A percentile compares a stretch with the other conserved stretches of the same genome.
phyloP scores from a whole-genome alignment of 768 basidiomycete genomes.

The Collybia nuda region DNA sequence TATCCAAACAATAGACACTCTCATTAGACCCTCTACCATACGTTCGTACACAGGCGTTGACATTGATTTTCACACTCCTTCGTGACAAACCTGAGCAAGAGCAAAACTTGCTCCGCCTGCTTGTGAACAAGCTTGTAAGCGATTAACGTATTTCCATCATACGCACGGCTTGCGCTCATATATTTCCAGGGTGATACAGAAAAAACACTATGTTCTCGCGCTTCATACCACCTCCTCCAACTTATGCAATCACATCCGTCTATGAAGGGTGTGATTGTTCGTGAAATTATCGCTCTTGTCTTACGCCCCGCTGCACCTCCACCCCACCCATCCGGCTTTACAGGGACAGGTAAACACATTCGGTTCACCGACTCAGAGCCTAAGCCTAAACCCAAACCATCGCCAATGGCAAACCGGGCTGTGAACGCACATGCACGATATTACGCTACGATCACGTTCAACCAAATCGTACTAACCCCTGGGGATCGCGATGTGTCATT shows the following conservation, averaged over 20 bases:
- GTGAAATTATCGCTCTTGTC: conserved; percentile 80
- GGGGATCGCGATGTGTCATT: conserved; percentile 73
- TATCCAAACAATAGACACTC: conserved; percentile 50
- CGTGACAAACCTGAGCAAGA: conserved; percentile 95
- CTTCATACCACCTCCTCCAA: conserved; percentile 87
- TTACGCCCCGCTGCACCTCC: conserved; percentile 56
- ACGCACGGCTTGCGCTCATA: background rate
- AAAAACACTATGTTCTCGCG: conserved; percentile 82
- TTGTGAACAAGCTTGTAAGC: conserved; percentile 91
- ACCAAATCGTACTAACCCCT: conserved; percentile 80
- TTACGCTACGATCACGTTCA: conserved; percentile 91
- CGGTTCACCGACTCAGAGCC: conserved; percentile 46
- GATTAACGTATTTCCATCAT: background rate
- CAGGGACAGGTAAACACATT: conserved; percentile 44
- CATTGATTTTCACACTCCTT: conserved; percentile 76
- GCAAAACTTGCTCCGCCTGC: conserved; percentile 87
- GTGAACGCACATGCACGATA: conserved; percentile 79
- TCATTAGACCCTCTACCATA: conserved; percentile 86
- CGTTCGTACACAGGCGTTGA: conserved; percentile 82
- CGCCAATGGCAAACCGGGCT: conserved; percentile 30
- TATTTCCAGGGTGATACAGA: conserved; percentile 79
- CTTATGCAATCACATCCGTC: conserved; percentile 87
- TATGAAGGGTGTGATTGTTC: conserved; percentile 89
- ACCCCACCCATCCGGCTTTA: conserved; percentile 26
- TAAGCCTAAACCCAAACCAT: conserved; percentile 29